phyloP scores from a whole-genome alignment of 148 eudicot genomes.

The Rhododendron ovatum region DNA sequence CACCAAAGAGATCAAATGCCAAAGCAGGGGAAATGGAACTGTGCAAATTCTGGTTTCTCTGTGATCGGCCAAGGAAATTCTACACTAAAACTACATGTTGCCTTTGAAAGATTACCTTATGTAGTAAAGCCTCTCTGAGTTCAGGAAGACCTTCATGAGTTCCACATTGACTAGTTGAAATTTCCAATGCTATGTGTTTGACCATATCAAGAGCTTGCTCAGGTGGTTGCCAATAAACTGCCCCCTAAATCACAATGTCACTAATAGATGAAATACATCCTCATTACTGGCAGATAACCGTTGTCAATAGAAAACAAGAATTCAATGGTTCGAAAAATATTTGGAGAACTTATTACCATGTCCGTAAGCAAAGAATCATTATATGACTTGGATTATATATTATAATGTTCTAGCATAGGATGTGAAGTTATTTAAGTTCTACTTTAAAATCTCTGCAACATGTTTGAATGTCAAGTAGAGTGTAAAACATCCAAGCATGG shows the following conservation, averaged over 20 bases:
- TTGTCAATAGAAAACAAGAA: neutral
- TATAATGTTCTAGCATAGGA: neutral
- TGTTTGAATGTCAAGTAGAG: neutral
- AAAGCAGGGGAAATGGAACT: neutral
- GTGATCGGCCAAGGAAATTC: neutral
- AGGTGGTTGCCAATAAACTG: conserved; percentile 36
- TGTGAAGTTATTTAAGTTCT: neutral
- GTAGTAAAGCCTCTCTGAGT: conserved; percentile 23
- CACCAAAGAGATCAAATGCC: neutral
- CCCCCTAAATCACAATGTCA: conserved; percentile 19
- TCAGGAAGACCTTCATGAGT: conserved; percentile 35
- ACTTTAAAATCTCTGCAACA: neutral
- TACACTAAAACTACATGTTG: too few species aligned
- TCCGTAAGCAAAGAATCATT: neutral
- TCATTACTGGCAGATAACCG: neutral
- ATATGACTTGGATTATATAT: neutral
- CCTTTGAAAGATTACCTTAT: conserved; percentile 12
- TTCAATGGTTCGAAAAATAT: neutral
- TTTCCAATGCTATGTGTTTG: conserved; percentile 18
- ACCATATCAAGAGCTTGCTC: conserved; percentile 26
- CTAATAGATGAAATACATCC: neutral
- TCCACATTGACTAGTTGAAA: conserved; percentile 29
- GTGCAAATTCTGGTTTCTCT: neutral
- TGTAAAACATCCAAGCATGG: neutral
- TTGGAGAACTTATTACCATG: neutral